phyloP scores from a whole-genome alignment of 805 yeast species.

The Zygosaccharomyces gambellarensis region DNA sequence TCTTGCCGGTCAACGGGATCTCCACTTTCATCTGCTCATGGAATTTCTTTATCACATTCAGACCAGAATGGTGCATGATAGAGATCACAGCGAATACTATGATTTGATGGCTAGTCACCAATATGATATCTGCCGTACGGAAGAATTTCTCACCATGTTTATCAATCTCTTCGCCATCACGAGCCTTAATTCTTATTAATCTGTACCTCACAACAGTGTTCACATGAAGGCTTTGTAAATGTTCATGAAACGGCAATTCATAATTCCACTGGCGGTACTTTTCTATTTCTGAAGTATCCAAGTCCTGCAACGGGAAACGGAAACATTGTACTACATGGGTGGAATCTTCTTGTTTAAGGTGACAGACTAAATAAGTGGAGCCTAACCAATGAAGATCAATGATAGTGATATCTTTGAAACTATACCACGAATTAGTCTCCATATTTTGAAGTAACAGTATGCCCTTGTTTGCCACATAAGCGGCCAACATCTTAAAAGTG shows the following conservation, averaged over 20 bases:
- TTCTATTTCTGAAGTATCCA: conserved; percentile 13
- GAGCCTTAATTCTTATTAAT: conserved; percentile 19
- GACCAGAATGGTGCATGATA: conserved; percentile 21
- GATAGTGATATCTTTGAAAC: conserved; percentile 23
- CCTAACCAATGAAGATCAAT: conserved; percentile 34
- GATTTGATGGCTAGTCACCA: conserved; percentile 18
- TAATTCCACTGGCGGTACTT: conserved; percentile 29
- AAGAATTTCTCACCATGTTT: conserved; percentile 17
- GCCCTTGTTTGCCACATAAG: conserved; percentile 30
- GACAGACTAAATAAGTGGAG: conserved; percentile 27
- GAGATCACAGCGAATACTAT: conserved; percentile 30
- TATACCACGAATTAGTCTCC: conserved; percentile 29
- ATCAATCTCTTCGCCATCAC: conserved; percentile 11
- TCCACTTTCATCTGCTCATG: conserved; percentile 19
- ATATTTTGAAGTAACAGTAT: conserved; percentile 28
- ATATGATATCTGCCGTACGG: conserved; percentile 31
- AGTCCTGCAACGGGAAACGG: conserved; percentile 22
- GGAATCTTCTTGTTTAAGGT: conserved; percentile 22
- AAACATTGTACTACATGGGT: conserved; percentile 21
- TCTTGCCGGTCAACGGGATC: conserved; percentile 13
- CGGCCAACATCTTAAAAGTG: conserved; percentile 24
- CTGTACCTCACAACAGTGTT: conserved; percentile 25
- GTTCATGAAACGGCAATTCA: conserved; percentile 16
- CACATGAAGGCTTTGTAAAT: conserved; percentile 17
- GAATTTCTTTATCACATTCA: conserved; percentile 22